Evolutionary conservation across 108 stramenopile genomes (phyloP).

Genomic region (Nitzschia palea): DNA sequence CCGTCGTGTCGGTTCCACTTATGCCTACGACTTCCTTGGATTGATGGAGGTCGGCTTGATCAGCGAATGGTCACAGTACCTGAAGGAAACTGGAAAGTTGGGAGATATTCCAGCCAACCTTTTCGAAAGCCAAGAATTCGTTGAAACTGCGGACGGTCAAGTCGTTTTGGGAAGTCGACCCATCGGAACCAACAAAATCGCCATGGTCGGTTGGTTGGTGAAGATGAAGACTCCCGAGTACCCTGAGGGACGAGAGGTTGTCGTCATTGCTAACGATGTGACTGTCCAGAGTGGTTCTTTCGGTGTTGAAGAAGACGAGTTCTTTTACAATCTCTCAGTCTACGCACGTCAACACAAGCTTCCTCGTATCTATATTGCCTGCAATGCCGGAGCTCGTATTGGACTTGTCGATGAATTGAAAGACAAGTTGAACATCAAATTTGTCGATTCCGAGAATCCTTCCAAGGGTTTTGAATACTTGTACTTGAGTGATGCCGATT

Average conservation of each 20-base stretch:
- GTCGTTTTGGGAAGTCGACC: constrained; percentile 71
- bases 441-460: constrained; percentile 85
- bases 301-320: constrained; percentile 94
- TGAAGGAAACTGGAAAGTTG: constrained; percentile 46
- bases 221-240: constrained; percentile 97
- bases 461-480: constrained; percentile 96
- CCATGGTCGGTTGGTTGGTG: constrained; percentile 95
- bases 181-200: constrained; percentile 95
- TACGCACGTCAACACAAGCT: constrained; percentile 90
- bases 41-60: constrained; percentile 91
- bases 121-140: constrained; percentile 77
- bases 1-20: constrained; percentile 96
- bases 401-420: constrained; percentile 98
- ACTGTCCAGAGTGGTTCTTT: constrained; percentile 98
- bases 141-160: constrained; percentile 75
- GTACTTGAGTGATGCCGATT: constrained; percentile 91
- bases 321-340: constrained; percentile 89
- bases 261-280: constrained; percentile 97
- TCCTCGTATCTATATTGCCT: constrained; percentile 95
- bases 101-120: constrained; percentile 60
- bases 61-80: constrained; percentile 74
- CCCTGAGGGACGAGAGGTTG: constrained; percentile 95
- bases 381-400: constrained; percentile 97
- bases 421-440: constrained; percentile 93
- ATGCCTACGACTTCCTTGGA: constrained; percentile 97